These are phyloP conservation scores for Zygosaccharomyces gambellarensis DNA, from an alignment of 805 yeast species.

Conservation along the genomic window DNA sequence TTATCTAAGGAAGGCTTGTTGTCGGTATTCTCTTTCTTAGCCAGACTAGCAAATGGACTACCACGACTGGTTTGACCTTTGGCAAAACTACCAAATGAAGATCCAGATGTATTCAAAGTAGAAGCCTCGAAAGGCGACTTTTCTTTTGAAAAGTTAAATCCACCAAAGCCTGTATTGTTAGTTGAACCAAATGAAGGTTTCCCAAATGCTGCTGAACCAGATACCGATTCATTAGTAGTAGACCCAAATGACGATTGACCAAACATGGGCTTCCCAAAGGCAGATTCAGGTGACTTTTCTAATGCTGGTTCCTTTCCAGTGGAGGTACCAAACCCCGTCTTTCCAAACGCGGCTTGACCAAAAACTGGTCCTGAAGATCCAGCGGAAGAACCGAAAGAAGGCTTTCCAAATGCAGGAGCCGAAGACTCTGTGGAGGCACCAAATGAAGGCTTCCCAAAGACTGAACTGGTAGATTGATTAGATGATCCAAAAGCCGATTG, in stretches of 20 bases:
- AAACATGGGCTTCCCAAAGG: conserved; percentile 17
- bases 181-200: conserved; percentile 19
- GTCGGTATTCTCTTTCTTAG: background rate
- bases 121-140: background rate
- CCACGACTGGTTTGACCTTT: background rate
- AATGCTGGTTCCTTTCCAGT: background rate
- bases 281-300: background rate
- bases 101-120: conserved; percentile 7
- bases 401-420: conserved; percentile 1
- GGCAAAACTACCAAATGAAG: conserved; percentile 3
- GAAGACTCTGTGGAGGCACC: conserved; percentile 10
- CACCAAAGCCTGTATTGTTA: background rate
- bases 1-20: background rate
- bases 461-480: conserved; percentile 6
- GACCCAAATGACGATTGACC: conserved; percentile 18
- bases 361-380: conserved; percentile 10
- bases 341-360: conserved; percentile 1
- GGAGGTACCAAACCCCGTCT: background rate
- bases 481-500: conserved; percentile 27
- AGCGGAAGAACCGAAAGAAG: conserved; percentile 1
- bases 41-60: conserved; percentile 4
- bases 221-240: conserved; percentile 4
- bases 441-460: conserved; percentile 10
- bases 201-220: conserved; percentile 13
- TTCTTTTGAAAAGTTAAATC: conserved; percentile 10